Evolutionary conservation across 129 eudicot species (phyloP).

Genomic region (Deinandra increscens): DNA sequence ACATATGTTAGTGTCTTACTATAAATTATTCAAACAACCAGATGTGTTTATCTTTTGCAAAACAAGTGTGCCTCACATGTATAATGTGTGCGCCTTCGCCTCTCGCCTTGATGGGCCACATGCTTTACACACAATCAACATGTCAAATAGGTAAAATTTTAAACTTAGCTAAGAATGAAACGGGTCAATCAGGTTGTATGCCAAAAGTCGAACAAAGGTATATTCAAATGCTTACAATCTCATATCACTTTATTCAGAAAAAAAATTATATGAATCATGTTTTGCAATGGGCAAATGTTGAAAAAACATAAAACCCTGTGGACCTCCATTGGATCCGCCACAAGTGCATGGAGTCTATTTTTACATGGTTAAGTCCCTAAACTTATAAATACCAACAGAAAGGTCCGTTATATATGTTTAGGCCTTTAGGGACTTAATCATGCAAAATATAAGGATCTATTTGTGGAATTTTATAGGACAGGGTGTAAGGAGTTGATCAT

Average conservation of each 20-base stretch:
- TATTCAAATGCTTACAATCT: background rate
- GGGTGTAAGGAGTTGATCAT: too few relatives aligned
- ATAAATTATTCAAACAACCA: too few relatives aligned
- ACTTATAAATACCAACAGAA: background rate
- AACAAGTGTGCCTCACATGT: too few relatives aligned
- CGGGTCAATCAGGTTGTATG: background rate
- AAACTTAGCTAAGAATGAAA: background rate
- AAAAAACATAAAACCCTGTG: background rate
- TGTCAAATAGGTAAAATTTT: background rate
- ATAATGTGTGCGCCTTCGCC: background rate
- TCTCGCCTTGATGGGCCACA: background rate
- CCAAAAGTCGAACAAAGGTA: background rate
- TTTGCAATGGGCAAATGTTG: background rate
- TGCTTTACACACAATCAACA: background rate
- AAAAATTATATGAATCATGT: background rate
- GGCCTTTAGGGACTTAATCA: background rate
- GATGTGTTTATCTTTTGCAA: too few relatives aligned
- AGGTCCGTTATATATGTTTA: background rate
- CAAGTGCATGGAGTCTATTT: background rate
- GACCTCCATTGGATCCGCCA: background rate
- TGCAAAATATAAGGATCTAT: background rate
- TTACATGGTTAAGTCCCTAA: background rate
- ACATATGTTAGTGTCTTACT: too few relatives aligned
- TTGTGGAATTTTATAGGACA: background rate
- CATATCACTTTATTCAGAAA: background rate